Conservation (phyloP, 2,329 filamentous ascomycete genomes). For the Herpotrichia juniperi region DNA sequence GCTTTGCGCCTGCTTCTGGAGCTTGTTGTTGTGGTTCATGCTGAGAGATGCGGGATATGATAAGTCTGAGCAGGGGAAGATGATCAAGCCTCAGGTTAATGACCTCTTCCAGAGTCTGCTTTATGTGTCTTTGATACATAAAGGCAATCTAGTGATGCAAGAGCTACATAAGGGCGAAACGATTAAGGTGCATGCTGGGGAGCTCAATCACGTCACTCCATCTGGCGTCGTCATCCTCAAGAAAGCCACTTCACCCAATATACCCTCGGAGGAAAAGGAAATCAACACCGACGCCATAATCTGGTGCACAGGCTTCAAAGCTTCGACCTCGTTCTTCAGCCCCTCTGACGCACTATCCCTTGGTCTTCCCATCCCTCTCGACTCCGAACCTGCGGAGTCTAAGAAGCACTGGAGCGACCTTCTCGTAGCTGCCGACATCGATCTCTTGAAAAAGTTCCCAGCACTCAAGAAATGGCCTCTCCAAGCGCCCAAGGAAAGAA, state of each 20-base stretch:
- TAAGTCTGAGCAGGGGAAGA: slow-evolving; percentile 5
- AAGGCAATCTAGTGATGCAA: slow-evolving; percentile 8
- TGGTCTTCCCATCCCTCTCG: slow-evolving; percentile 4
- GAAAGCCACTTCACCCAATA: background rate
- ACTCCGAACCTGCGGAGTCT: background rate
- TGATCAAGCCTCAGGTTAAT: slow-evolving; percentile 6
- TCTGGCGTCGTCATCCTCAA: background rate
- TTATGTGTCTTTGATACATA: slow-evolving; percentile 6
- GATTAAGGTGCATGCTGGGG: slow-evolving; percentile 4
- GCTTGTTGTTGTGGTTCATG: slow-evolving; percentile 4
- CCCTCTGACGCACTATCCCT: background rate
- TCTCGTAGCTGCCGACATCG: slow-evolving; percentile 1
- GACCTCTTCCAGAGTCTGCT: slow-evolving; percentile 3
- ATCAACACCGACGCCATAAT: slow-evolving; percentile 7
- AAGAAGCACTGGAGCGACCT: slow-evolving; percentile 7
- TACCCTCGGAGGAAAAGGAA: background rate
- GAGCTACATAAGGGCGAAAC: slow-evolving; percentile 6
- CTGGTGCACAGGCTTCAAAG: slow-evolving; percentile 8
- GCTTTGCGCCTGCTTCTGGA: background rate
- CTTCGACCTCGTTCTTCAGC: slow-evolving; percentile 5
- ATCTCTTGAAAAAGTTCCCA: slow-evolving; percentile 1
- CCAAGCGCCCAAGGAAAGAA: background rate
- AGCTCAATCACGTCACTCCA: background rate
- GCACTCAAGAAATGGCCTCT: background rate
- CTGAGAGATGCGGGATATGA: slow-evolving; percentile 3